A percentile compares a stretch with the other conserved stretches of the same genome.
phyloP scores from a whole-genome alignment of 768 basidiomycete species.

The Atractiella rhizophila region DNA sequence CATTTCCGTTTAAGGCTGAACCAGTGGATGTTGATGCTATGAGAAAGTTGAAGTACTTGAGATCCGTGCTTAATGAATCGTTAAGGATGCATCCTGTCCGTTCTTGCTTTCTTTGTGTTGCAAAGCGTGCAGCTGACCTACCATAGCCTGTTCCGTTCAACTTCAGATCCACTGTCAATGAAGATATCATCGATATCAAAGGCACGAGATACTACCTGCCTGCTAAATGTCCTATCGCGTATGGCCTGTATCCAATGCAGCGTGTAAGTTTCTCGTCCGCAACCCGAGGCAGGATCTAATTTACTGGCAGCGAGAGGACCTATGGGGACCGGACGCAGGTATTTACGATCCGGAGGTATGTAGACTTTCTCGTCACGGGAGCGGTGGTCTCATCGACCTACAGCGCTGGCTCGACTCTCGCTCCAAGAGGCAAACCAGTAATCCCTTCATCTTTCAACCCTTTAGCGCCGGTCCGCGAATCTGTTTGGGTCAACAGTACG shows the following conservation, averaged over 20 bases:
- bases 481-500: neutral
- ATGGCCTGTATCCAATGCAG: slow-evolving; percentile 1
- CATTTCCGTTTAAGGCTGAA: too few relatives aligned
- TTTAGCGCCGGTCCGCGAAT: slow-evolving; percentile 2
- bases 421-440: neutral
- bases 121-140: neutral
- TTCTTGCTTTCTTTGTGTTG: neutral
- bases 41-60: neutral
- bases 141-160: slow-evolving; percentile 3
- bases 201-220: neutral
- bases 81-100: neutral
- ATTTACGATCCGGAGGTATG: neutral
- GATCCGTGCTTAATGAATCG: slow-evolving; percentile 2
- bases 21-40: neutral
- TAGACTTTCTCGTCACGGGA: too few relatives aligned
- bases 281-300: too few relatives aligned
- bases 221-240: neutral
- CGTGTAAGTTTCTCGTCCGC: too few relatives aligned
- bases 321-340: slow-evolving; percentile 1
- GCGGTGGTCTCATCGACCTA: too few relatives aligned
- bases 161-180: neutral
- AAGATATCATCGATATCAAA: neutral
- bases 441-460: neutral
- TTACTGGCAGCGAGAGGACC: neutral
- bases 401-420: neutral